Base-by-base conservation (phyloP, 352 stramenopile genomes). In the Hyaloperonospora arabidopsidis region DNA sequence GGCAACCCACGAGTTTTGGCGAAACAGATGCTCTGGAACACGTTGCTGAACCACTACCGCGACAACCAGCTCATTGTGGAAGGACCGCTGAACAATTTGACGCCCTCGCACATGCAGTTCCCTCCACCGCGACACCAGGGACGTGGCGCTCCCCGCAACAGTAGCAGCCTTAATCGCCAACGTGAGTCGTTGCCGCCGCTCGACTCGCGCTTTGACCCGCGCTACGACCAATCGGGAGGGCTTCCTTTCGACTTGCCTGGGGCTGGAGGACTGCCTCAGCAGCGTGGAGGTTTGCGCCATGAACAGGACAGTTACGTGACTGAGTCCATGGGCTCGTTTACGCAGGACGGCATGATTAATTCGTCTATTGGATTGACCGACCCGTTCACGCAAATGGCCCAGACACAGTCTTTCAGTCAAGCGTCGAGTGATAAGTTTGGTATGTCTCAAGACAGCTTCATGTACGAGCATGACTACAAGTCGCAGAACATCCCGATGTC, bases 41-140 rank as follows among this genome's bases (percentile, higher is more conserved):
- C 73, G 11, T 75, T 99, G 18, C 59, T 99, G 40, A 90, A 98
- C 48, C 96, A 99, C 69, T 99, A 98, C 67, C 97, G 98, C 38
- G 94, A 98, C 62, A 82, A 97, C 49, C 73, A 95, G 32, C 61
- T 96, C 39, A 84, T 98, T 32, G 87, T 99, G 12, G 96, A 99
- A 76, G 97, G 97, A 0, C 90, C 96, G 4, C 63, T 99, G 23
- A 97, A 95, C 65, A 98, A 98, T 66, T 76, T 99, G 21, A 95
- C 98, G 57, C 73, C 91, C 21, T 98, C 88, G 21, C 95, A 96
- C 63, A 98, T 99, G 89, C 97, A 96, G 49, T 98, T 99, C 77
- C 91, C 95, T 49, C 82, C 56, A 10, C 73, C 67, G 0, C 82
- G 82, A 54, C 57, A 75, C 14, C 52, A 67, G 7, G 66, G 71